These are phyloP conservation scores for Quercus suber DNA, from an alignment of 306 rosid species.

Conservation along the genomic window DNA sequence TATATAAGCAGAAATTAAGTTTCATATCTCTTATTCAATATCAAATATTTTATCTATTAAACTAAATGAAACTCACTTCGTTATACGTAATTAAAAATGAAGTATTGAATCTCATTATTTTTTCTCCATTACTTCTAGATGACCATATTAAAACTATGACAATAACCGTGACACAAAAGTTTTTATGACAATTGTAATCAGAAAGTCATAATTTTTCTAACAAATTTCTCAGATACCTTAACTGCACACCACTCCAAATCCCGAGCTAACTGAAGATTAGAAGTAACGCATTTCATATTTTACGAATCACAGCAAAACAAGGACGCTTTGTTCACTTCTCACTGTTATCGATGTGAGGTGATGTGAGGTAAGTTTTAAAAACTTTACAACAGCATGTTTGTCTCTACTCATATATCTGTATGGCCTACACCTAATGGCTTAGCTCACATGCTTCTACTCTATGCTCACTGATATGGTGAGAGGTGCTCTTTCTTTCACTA, in stretches of 20 bases:
- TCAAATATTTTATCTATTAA: no score
- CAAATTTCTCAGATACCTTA: background rate
- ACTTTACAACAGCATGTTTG: background rate
- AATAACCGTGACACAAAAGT: no score
- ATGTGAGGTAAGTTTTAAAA: background rate
- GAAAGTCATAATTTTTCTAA: background rate
- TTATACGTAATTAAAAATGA: accelerated
- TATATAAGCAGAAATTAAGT: accelerated
- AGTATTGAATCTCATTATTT: no score
- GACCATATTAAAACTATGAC: no score
- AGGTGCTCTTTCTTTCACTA: background rate
- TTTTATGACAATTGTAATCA: no score
- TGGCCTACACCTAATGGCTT: background rate
- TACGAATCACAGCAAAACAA: background rate
- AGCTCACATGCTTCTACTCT: background rate
- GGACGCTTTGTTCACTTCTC: background rate
- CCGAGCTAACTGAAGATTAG: background rate
- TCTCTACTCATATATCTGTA: background rate
- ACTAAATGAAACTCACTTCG: no score
- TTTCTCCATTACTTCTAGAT: no score
- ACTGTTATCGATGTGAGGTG: background rate
- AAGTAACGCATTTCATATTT: background rate
- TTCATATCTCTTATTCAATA: no score
- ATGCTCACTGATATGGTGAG: background rate
- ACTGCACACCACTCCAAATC: background rate